Percentiles rank a stretch among this genome's conserved stretches.
Conservation (phyloP, 345 rosid genomes). For the Iberis pinnata region DNA sequence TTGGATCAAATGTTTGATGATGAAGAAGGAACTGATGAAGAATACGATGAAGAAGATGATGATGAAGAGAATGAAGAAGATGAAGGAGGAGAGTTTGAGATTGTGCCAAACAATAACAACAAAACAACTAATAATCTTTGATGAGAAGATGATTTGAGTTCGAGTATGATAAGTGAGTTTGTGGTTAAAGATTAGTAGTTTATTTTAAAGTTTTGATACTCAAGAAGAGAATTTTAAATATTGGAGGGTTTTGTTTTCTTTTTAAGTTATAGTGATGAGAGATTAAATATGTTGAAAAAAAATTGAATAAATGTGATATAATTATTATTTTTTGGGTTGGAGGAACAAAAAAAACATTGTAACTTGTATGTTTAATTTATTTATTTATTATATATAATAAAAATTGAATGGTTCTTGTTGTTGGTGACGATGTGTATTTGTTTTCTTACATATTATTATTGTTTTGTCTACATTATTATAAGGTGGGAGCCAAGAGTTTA, state of each 20-base stretch:
- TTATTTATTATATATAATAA: neutral
- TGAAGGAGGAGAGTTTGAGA: conserved; percentile 49
- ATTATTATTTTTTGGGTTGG: conserved; percentile 11
- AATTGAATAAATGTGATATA: conserved; percentile 19
- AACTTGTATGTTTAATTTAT: conserved; percentile 1
- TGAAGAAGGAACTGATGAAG: conserved; percentile 35
- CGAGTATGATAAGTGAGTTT: no score
- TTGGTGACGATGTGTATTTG: conserved; percentile 16
- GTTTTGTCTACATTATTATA: neutral
- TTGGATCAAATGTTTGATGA: conserved; percentile 27
- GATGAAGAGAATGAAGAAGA: conserved; percentile 52
- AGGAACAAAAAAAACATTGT: conserved; percentile 18
- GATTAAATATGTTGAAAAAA: conserved; percentile 11
- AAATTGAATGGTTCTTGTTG: conserved; percentile 25
- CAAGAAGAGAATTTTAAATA: conserved; percentile 22
- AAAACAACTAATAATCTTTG: conserved; percentile 24
- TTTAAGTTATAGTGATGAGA: conserved; percentile 18
- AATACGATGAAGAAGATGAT: conserved; percentile 30
- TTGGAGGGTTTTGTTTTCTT: conserved; percentile 21
- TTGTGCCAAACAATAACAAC: conserved; percentile 39
- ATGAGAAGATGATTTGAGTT: neutral
- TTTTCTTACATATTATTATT: conserved; percentile 17
- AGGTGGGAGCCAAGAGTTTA: neutral
- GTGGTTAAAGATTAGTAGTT: conserved; percentile 1
- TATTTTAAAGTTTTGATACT: conserved; percentile 30